Percentiles rank a stretch among this genome's conserved stretches.
Conservation (phyloP, 495 filamentous ascomycete genomes). For the Immersiella caudata region DNA sequence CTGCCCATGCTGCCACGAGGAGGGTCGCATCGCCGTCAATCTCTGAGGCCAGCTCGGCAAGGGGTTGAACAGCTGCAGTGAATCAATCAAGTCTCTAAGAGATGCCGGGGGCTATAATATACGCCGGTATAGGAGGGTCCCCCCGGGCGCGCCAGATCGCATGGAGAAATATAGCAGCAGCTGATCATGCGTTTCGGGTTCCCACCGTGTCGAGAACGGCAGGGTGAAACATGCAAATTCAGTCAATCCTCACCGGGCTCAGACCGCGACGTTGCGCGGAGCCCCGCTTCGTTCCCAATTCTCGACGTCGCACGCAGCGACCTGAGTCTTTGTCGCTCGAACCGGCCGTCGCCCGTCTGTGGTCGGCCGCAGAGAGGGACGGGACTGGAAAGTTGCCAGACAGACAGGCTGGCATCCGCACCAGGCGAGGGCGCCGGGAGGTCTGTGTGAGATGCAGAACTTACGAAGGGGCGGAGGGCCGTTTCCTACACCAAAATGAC, state of each 20-base stretch:
- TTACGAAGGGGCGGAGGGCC: background rate
- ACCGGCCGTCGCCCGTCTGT: slow-evolving; percentile 13
- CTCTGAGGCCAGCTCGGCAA: slow-evolving; percentile 3
- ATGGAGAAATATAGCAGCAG: slow-evolving; percentile 17
- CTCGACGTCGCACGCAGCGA: slow-evolving; percentile 16
- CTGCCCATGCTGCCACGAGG: slow-evolving; percentile 1
- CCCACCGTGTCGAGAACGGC: slow-evolving; percentile 15
- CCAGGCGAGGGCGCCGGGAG: background rate
- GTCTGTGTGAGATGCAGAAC: background rate
- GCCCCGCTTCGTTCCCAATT: slow-evolving; percentile 17
- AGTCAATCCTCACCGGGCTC: slow-evolving; percentile 18
- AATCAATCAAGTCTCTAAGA: background rate
- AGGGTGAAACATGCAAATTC: slow-evolving; percentile 28
- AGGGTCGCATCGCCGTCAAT: background rate
- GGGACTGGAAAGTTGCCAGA: background rate
- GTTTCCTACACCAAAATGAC: slow-evolving; percentile 12
- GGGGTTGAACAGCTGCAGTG: background rate
- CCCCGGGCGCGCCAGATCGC: background rate
- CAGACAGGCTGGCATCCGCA: background rate
- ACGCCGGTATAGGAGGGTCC: background rate
- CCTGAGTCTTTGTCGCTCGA: slow-evolving; percentile 18
- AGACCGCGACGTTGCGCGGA: slow-evolving; percentile 25
- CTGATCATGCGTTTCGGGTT: slow-evolving; percentile 30
- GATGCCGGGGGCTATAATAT: slow-evolving; percentile 7
- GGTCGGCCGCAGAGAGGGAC: background rate